Evolutionary conservation across 352 stramenopile species (phyloP).

Genomic region (Phytophthora hibernalis): DNA sequence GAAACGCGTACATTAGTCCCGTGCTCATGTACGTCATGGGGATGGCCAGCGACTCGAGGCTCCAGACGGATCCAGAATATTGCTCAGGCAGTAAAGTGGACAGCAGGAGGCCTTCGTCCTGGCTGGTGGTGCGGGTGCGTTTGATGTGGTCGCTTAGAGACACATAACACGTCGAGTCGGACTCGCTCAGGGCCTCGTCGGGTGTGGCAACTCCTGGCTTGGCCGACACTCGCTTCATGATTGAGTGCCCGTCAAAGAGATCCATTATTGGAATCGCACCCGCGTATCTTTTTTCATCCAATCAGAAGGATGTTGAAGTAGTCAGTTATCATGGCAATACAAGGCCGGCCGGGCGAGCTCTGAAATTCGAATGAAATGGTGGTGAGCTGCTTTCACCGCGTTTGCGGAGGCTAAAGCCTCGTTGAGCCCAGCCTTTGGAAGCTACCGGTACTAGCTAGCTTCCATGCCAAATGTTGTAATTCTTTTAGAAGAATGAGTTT

Average conservation of each 20-base stretch:
- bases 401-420: too few relatives aligned
- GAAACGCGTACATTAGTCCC: constrained; percentile 71
- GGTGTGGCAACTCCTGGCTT: constrained; percentile 20
- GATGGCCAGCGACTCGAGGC: constrained; percentile 61
- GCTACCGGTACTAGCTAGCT: too few relatives aligned
- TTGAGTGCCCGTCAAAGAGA: background rate
- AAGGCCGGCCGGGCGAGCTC: too few relatives aligned
- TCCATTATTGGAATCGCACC: constrained; percentile 6
- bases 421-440: too few relatives aligned
- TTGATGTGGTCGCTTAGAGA: constrained; percentile 37
- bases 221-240: constrained; percentile 25
- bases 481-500: too few relatives aligned
- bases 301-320: constrained; percentile 5
- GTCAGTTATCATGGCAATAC: too few relatives aligned
- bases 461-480: too few relatives aligned
- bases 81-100: constrained; percentile 29
- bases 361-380: too few relatives aligned
- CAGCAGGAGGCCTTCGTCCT: constrained; percentile 32
- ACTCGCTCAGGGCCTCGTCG: constrained; percentile 32
- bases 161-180: constrained; percentile 35
- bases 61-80: constrained; percentile 56
- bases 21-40: constrained; percentile 84
- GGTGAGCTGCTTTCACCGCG: too few relatives aligned
- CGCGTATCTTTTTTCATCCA: constrained; percentile 22
- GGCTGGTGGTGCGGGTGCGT: constrained; percentile 26